phyloP scores from a whole-genome alignment of 2,329 filamentous ascomycete species.

The Biscogniauxia sp. region DNA sequence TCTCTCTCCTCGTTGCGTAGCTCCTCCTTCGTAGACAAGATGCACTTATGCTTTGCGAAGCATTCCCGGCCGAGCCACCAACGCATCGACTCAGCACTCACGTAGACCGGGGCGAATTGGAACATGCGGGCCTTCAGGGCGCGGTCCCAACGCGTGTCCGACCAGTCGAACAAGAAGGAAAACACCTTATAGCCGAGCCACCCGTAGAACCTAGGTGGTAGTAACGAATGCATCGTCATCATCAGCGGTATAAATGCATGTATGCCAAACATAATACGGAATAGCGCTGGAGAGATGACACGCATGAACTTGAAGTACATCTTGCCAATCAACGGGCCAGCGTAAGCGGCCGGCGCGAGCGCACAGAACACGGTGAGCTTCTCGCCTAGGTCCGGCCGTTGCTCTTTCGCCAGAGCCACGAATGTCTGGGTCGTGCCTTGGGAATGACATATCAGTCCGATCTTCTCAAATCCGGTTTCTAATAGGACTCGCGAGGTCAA shows the following conservation, averaged over 20 bases:
- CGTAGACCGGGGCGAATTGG: slow-evolving; percentile 87
- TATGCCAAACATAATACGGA: slow-evolving; percentile 82
- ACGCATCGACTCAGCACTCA: slow-evolving; percentile 84
- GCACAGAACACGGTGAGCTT: slow-evolving; percentile 88
- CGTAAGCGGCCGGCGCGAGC: slow-evolving; percentile 85
- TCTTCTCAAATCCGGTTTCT: slow-evolving; percentile 79
- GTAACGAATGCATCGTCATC: slow-evolving; percentile 73
- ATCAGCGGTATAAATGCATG: slow-evolving; percentile 92
- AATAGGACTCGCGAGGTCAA: slow-evolving; percentile 74
- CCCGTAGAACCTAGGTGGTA: slow-evolving; percentile 70
- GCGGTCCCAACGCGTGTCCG: slow-evolving; percentile 79
- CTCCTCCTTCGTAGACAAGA: slow-evolving; percentile 74
- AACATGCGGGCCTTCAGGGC: slow-evolving; percentile 80
- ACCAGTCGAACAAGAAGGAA: slow-evolving; percentile 86
- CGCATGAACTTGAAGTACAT: slow-evolving; percentile 93
- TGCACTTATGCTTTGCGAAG: slow-evolving; percentile 78
- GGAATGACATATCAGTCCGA: slow-evolving; percentile 82
- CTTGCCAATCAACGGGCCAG: slow-evolving; percentile 79
- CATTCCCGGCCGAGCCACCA: slow-evolving; percentile 94
- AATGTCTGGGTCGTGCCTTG: slow-evolving; percentile 90
- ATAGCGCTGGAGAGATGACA: slow-evolving; percentile 71
- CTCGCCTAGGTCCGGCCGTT: slow-evolving; percentile 78
- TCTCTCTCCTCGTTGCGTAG: slow-evolving; percentile 59
- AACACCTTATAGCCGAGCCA: slow-evolving; percentile 86
- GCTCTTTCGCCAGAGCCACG: slow-evolving; percentile 84